Conservation (phyloP, 2,329 filamentous ascomycete genomes). For the Fusarium virguliforme region DNA sequence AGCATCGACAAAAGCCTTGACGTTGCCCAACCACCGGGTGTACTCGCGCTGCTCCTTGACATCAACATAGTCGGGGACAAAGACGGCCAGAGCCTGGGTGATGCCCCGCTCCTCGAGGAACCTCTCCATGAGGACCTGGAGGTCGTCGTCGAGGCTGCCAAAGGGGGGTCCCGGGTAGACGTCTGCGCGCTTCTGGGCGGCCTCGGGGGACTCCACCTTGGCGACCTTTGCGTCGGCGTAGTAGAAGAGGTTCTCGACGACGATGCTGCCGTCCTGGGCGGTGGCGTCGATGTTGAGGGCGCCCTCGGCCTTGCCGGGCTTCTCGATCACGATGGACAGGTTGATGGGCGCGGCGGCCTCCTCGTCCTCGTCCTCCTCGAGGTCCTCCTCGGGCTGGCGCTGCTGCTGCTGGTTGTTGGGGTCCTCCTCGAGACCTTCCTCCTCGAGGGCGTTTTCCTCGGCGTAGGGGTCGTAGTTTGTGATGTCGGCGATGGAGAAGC, state of each 20-base stretch:
- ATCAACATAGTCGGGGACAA: constrained; percentile 96
- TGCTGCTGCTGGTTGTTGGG: constrained; percentile 65
- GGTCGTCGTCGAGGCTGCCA: constrained; percentile 93
- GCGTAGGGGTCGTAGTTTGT: constrained; percentile 59
- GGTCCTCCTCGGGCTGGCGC: constrained; percentile 58
- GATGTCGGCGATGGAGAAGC: constrained; percentile 62
- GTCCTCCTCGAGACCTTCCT: constrained; percentile 59
- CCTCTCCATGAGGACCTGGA: constrained; percentile 91
- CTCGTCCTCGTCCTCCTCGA: constrained; percentile 68
- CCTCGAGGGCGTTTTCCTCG: constrained; percentile 59
- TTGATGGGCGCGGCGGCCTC: constrained; percentile 82
- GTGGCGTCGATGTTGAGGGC: constrained; percentile 89
- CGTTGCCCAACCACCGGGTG: constrained; percentile 86
- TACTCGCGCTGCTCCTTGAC: constrained; percentile 99
- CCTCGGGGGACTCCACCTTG: constrained; percentile 81
- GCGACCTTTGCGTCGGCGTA: constrained; percentile 85
- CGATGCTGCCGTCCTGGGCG: constrained; percentile 87
- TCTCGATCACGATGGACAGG: constrained; percentile 90
- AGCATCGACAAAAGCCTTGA: constrained; percentile 88
- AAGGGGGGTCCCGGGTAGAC: constrained; percentile 94
- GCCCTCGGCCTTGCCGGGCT: constrained; percentile 78
- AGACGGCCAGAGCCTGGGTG: constrained; percentile 87
- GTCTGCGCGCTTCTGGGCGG: constrained; percentile 81
- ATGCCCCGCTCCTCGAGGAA: constrained; percentile 97
- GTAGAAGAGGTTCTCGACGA: constrained; percentile 93